These are phyloP conservation scores for Papilionanthe hybrid DNA, from an alignment of 116 monocot genomes.

Conservation along the genomic window DNA sequence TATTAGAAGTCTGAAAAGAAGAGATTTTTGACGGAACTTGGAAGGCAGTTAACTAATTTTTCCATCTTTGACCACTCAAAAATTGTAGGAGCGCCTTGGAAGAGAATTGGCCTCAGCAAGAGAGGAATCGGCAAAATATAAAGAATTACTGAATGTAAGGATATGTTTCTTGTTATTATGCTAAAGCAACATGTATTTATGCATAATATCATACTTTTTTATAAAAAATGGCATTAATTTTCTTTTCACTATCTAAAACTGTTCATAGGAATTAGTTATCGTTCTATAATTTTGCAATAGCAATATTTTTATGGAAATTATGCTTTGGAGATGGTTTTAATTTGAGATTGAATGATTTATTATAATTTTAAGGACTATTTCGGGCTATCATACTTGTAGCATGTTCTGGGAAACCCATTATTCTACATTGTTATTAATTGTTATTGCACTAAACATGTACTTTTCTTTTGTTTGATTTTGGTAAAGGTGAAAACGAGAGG, in stretches of 20 bases:
- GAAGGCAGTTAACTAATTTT: neutral
- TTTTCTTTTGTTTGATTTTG: neutral
- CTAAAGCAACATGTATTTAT: neutral
- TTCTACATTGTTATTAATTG: neutral
- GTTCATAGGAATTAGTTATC: neutral
- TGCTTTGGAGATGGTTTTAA: neutral
- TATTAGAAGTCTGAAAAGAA: neutral
- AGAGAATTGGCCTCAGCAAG: conserved; percentile 59
- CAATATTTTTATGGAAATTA: neutral
- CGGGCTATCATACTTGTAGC: neutral
- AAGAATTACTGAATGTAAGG: conserved; percentile 68
- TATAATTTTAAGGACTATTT: neutral
- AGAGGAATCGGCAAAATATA: conserved; percentile 62
- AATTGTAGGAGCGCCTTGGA: conserved; percentile 67
- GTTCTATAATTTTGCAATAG: neutral
- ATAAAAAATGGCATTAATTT: neutral
- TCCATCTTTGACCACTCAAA: neutral
- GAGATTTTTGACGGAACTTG: neutral
- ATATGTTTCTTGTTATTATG: conserved; percentile 1
- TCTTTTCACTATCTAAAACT: neutral
- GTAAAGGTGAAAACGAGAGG: no score
- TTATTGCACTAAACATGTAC: neutral
- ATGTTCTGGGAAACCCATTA: neutral
- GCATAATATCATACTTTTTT: neutral
- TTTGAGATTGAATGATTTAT: conserved; percentile 1